Conservation (phyloP, 1,284 basidiomycete species). For the Porphyrellus sp. region DNA sequence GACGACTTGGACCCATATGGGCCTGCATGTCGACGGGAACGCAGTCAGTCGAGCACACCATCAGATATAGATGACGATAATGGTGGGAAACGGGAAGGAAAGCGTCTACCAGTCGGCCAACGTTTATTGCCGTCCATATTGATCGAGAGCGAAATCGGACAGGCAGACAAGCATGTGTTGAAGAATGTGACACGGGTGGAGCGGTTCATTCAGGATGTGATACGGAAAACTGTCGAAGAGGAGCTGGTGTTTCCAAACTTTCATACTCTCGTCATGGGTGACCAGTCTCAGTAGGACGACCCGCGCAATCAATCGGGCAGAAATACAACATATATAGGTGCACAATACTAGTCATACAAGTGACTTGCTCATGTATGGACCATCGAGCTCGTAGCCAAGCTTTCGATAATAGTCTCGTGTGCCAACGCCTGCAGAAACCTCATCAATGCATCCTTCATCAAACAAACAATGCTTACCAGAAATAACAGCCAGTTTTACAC, state of each 20-base stretch:
- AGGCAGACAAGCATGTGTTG: constrained; percentile 92
- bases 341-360: constrained; percentile 38
- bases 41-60: constrained; percentile 37
- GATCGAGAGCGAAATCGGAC: constrained; percentile 96
- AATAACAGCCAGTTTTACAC: constrained; percentile 92
- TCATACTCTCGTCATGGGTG: constrained; percentile 74
- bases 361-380: constrained; percentile 94
- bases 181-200: constrained; percentile 97
- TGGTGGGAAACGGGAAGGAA: constrained; percentile 41
- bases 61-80: constrained; percentile 43
- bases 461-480: constrained; percentile 56
- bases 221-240: constrained; percentile 91
- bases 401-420: constrained; percentile 94
- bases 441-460: background rate
- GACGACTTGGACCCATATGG: constrained; percentile 83
- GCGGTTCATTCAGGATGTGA: constrained; percentile 91
- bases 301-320: constrained; percentile 2
- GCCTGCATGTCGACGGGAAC: constrained; percentile 48
- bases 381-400: constrained; percentile 91
- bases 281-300: constrained; percentile 23
- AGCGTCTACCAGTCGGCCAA: constrained; percentile 75
- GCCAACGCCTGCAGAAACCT: constrained; percentile 65
- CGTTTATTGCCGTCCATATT: constrained; percentile 86
- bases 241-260: constrained; percentile 94
- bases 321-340: constrained; percentile 12